Conservation (phyloP, 805 yeast genomes). For the Candida khao-thaluensis region DNA sequence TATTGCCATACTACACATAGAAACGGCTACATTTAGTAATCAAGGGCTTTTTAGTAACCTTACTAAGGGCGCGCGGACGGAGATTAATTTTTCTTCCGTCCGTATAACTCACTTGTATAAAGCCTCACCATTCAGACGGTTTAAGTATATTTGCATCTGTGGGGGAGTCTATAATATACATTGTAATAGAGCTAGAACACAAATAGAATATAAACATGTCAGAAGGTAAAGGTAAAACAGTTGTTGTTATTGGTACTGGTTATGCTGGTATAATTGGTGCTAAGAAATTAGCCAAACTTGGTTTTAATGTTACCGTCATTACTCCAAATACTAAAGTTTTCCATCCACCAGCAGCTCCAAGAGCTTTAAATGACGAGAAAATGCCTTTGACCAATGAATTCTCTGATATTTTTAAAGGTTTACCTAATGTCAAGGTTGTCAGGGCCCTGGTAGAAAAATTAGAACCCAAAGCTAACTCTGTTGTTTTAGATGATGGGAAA, state of each 20-base stretch:
- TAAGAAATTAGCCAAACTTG: conserved; percentile 8
- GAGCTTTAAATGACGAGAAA: conserved; percentile 28
- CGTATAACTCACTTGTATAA: no score
- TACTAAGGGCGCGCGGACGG: conserved; percentile 2
- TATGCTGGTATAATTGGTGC: conserved; percentile 24
- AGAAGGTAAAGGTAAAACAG: conserved; percentile 5
- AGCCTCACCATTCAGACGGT: no score
- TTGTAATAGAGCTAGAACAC: no score
- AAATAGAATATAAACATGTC: no score
- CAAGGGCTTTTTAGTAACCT: conserved; percentile 3
- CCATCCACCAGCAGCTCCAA: conserved; percentile 30
- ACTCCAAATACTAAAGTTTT: conserved; percentile 18
- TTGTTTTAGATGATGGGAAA: conserved; percentile 16
- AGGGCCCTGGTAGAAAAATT: conserved; percentile 26
- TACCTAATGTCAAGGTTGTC: conserved; percentile 15
- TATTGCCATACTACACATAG: no score
- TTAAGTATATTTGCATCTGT: no score
- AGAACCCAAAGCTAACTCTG: conserved; percentile 23
- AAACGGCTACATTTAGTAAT: no score
- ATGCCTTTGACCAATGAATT: conserved; percentile 21
- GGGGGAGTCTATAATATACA: no score
- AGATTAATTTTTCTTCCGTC: no score
- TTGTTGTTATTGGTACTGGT: conserved; percentile 39
- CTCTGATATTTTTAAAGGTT: conserved; percentile 15
- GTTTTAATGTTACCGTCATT: conserved; percentile 22